Evolutionary conservation across 1,139 yeast genomes (phyloP).

Genomic region (Geotrichum restrictum): DNA sequence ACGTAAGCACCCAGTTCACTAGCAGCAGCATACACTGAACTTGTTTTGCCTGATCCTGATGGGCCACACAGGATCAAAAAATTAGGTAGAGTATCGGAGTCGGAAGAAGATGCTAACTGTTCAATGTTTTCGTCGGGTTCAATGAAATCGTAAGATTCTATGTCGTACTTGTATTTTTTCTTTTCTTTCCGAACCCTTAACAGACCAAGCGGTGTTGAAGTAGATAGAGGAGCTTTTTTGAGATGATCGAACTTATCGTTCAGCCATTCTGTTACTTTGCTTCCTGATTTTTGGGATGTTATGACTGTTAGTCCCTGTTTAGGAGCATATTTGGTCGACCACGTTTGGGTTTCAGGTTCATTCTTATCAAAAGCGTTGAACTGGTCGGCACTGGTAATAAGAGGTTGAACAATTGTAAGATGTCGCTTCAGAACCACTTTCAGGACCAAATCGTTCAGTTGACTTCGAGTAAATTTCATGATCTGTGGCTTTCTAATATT

Average conservation of each 20-base stretch:
- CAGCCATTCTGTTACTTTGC: constrained; percentile 26
- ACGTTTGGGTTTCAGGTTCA: constrained; percentile 5
- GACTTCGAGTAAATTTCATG: not conserved
- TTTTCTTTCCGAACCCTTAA: constrained; percentile 23
- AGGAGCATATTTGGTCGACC: constrained; percentile 20
- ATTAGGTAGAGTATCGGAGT: constrained; percentile 22
- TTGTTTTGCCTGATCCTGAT: constrained; percentile 74
- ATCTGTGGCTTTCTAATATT: constrained; percentile 1
- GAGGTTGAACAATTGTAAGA: not conserved
- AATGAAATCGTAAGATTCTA: constrained; percentile 44
- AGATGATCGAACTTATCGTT: constrained; percentile 22
- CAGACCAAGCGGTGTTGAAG: not conserved
- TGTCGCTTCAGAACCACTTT: constrained; percentile 3
- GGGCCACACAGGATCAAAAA: constrained; percentile 64
- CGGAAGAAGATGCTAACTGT: constrained; percentile 18
- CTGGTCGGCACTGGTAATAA: constrained; percentile 6
- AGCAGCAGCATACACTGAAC: constrained; percentile 67
- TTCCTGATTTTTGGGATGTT: constrained; percentile 20
- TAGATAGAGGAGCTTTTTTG: constrained; percentile 9
- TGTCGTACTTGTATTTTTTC: constrained; percentile 30
- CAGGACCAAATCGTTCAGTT: not conserved
- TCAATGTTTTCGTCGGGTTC: constrained; percentile 36
- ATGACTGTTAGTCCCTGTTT: constrained; percentile 18
- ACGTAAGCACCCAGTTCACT: constrained; percentile 65
- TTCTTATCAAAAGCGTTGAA: constrained; percentile 4